Percentiles rank a stretch among this genome's conserved stretches.
Conservation (phyloP, 192 early-diverging fungal genomes). For the Coemansia sp. region DNA sequence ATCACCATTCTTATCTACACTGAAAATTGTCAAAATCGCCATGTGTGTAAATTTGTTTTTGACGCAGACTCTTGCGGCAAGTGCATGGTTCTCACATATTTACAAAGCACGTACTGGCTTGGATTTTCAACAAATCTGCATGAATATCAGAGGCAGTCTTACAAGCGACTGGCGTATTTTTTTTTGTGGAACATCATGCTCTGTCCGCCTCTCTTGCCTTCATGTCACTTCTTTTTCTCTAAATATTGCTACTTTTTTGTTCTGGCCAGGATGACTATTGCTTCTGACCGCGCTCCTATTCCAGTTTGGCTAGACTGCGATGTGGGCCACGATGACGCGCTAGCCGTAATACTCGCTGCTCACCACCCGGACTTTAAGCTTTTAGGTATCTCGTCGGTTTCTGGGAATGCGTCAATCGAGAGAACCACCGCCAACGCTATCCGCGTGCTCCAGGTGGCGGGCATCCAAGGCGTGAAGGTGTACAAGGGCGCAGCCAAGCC, state of each 20-base stretch:
- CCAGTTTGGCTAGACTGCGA: slow-evolving; percentile 46
- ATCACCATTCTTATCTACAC: not conserved
- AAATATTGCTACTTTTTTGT: not conserved
- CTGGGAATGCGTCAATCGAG: slow-evolving; percentile 21
- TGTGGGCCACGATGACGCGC: slow-evolving; percentile 37
- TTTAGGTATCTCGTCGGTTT: slow-evolving; percentile 24
- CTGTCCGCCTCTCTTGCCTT: not conserved
- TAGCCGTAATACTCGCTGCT: slow-evolving; percentile 31
- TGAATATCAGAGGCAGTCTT: not conserved
- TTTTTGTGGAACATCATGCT: not conserved
- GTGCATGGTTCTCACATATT: no score
- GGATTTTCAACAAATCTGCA: no score
- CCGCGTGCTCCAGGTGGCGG: slow-evolving; percentile 22
- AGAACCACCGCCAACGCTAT: slow-evolving; percentile 28
- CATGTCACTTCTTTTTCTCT: not conserved
- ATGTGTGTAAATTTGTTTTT: no score
- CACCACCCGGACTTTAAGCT: slow-evolving; percentile 30
- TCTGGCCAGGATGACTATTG: not conserved
- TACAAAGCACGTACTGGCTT: no score
- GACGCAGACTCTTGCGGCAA: no score
- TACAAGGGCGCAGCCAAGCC: slow-evolving; percentile 30
- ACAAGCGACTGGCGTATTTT: not conserved
- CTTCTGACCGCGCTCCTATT: not conserved
- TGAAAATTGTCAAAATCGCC: not conserved
- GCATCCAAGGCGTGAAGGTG: slow-evolving; percentile 25